Percentiles rank a stretch among this genome's conserved stretches.
Conservation (phyloP, 1,284 basidiomycete species). For the Puccinia novopanici region DNA sequence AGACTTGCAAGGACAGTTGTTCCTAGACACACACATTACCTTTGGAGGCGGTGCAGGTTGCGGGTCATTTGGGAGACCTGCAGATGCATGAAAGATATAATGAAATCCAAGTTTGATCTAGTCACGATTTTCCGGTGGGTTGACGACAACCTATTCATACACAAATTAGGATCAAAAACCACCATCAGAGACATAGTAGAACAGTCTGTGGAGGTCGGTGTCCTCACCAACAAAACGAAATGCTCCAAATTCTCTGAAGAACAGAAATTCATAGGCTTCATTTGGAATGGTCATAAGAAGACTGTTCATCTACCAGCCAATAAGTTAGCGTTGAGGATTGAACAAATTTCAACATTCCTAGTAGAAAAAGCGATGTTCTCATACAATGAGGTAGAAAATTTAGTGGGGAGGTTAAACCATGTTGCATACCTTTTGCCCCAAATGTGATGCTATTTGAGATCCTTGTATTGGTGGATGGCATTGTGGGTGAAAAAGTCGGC, state of each 20-base stretch:
- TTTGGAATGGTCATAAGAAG: neutral
- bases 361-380: neutral
- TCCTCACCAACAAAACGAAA: neutral
- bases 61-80: neutral
- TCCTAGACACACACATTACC: neutral
- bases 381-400: neutral
- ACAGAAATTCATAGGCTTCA: slow-evolving; percentile 8
- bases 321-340: neutral
- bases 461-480: too few relatives aligned
- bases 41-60: slow-evolving; percentile 7
- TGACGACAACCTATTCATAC: too few relatives aligned
- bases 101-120: neutral
- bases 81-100: neutral
- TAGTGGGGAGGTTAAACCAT: slow-evolving; percentile 1
- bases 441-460: neutral
- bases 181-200: neutral
- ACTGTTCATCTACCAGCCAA: neutral
- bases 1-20: neutral
- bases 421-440: neutral
- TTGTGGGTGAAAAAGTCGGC: too few relatives aligned
- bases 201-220: neutral
- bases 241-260: too few relatives aligned
- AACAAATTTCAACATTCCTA: neutral
- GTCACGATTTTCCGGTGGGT: neutral
- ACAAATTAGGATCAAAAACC: neutral